These are phyloP conservation scores for Leccinellum rugosiceps DNA, from an alignment of 768 basidiomycete species.

Conservation along the genomic window DNA sequence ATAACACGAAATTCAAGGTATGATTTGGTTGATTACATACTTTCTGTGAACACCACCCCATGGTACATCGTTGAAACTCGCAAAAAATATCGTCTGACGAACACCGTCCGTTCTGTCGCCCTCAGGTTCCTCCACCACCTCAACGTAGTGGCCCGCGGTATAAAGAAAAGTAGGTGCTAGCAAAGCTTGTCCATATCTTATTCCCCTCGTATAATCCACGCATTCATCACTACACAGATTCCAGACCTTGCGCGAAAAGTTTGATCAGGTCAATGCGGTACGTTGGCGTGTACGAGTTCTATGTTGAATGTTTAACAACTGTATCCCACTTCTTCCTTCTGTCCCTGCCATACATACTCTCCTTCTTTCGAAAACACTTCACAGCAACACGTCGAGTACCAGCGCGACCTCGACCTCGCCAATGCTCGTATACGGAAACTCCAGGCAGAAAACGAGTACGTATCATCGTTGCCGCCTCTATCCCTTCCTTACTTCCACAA, in stretches of 20 bases:
- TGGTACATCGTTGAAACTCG: background rate
- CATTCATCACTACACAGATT: constrained; percentile 17
- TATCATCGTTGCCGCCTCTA: background rate
- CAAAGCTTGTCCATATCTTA: background rate
- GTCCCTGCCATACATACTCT: background rate
- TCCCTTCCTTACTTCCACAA: background rate
- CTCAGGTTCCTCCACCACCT: constrained; percentile 12
- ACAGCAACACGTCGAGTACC: constrained; percentile 24
- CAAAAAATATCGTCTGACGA: background rate
- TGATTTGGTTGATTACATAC: background rate
- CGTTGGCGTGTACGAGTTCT: constrained; percentile 4
- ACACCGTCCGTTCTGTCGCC: background rate
- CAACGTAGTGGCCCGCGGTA: constrained; percentile 24
- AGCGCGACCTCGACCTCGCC: constrained; percentile 27
- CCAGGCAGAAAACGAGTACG: constrained; percentile 34
- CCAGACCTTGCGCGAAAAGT: constrained; percentile 31
- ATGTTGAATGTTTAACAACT: background rate
- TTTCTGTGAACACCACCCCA: background rate
- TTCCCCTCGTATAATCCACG: background rate
- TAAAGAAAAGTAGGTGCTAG: constrained; percentile 30
- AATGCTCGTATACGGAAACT: constrained; percentile 28
- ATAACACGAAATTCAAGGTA: constrained; percentile 27
- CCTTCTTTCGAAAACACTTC: background rate
- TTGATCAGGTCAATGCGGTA: constrained; percentile 32
- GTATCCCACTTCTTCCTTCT: background rate